phyloP scores from a whole-genome alignment of 768 basidiomycete genomes.

The Pisolithus microcarpus region DNA sequence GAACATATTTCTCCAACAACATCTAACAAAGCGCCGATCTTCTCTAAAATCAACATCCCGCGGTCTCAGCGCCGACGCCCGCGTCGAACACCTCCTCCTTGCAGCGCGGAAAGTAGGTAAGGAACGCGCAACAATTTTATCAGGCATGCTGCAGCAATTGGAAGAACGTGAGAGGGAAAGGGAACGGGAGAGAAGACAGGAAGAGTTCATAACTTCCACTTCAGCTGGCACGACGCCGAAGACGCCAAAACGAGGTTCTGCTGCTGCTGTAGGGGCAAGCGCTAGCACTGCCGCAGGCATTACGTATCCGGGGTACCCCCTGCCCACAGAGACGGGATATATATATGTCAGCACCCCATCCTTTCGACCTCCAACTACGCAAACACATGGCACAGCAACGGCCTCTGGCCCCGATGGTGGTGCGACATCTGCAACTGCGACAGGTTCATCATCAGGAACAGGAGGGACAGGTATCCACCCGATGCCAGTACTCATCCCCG shows the following conservation, averaged over 20 bases:
- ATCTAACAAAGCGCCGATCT: slow-evolving; percentile 17
- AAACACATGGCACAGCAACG: too few species aligned
- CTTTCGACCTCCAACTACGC: too few species aligned
- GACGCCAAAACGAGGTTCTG: slow-evolving; percentile 20
- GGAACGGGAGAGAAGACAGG: slow-evolving; percentile 17
- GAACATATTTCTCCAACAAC: slow-evolving; percentile 8
- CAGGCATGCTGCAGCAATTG: slow-evolving; percentile 38
- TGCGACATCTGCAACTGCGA: too few species aligned
- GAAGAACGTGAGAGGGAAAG: slow-evolving; percentile 27
- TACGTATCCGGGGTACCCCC: slow-evolving; percentile 17
- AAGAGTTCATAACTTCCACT: slow-evolving; percentile 17
- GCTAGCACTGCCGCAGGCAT: slow-evolving; percentile 3
- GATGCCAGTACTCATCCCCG: slow-evolving; percentile 25
- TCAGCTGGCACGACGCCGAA: slow-evolving; percentile 17
- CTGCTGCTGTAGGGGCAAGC: too few species aligned
- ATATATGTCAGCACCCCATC: slow-evolving; percentile 21
- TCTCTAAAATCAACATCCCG: slow-evolving; percentile 21
- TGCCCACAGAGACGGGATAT: slow-evolving; percentile 22
- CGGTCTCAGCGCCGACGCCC: slow-evolving; percentile 52
- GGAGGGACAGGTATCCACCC: slow-evolving; percentile 21
- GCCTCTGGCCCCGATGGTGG: too few species aligned
- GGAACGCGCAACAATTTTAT: slow-evolving; percentile 48
- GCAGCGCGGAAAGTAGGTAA: slow-evolving; percentile 67
- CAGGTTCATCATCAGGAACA: too few species aligned
- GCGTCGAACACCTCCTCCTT: slow-evolving; percentile 61